Evolutionary conservation across 768 basidiomycete species (phyloP).

Genomic region (Tricholoma sp.): DNA sequence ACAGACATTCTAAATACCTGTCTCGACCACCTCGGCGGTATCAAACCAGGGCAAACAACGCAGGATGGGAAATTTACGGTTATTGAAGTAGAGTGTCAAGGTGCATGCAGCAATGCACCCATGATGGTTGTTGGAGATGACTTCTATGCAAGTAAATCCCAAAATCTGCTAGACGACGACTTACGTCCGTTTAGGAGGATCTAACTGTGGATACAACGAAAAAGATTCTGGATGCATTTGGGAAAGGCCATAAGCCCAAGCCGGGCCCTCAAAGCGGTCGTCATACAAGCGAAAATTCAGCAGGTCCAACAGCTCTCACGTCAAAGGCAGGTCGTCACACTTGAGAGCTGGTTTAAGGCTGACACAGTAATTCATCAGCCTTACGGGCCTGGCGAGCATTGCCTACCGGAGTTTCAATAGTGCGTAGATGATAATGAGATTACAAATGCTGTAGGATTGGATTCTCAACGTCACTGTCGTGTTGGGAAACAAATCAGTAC

Average conservation of each 20-base stretch:
- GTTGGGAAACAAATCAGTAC: not conserved
- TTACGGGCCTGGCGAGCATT: constrained; percentile 90
- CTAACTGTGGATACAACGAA: constrained; percentile 72
- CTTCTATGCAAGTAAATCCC: constrained; percentile 70
- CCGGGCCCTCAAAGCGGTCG: constrained; percentile 91
- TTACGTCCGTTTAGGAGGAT: constrained; percentile 58
- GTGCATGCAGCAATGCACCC: constrained; percentile 96
- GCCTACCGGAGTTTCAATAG: constrained; percentile 76
- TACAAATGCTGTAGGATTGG: not conserved
- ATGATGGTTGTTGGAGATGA: constrained; percentile 97
- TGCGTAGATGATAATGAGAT: constrained; percentile 1
- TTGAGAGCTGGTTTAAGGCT: not conserved
- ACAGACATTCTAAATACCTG: constrained; percentile 86
- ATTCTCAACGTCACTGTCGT: not conserved
- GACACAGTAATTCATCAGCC: constrained; percentile 47
- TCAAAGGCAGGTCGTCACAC: constrained; percentile 50
- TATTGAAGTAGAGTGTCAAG: constrained; percentile 97
- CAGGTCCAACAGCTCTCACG: constrained; percentile 77
- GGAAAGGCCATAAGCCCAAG: constrained; percentile 81
- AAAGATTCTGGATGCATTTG: constrained; percentile 74
- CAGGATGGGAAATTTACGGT: constrained; percentile 95
- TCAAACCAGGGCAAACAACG: constrained; percentile 90
- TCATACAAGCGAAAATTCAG: constrained; percentile 88
- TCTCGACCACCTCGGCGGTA: constrained; percentile 74
- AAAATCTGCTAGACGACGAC: constrained; percentile 1